Base-by-base conservation (phyloP, 1,139 yeast genomes). In the Meyerozyma sp. region DNA sequence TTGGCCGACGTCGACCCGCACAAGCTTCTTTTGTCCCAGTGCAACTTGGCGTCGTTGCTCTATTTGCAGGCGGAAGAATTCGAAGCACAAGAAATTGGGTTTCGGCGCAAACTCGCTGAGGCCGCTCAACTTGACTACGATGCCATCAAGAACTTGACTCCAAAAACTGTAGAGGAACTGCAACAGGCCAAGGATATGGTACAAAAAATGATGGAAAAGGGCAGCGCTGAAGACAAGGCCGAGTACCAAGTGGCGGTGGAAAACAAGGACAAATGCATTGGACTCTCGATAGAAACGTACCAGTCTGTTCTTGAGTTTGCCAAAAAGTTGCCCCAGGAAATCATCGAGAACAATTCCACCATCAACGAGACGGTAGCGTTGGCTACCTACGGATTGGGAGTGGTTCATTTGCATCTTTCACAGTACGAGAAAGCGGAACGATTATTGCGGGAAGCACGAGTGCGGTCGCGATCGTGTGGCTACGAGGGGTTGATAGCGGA, bases 341-440 rank as follows among this genome's bases (percentile, higher is more conserved):
- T 51, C 32, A 53, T 54, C 42, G 54, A 51, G 28, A 47, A 50
- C 37, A 53, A 57, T 40, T 44, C 49, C 40, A 54, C 58, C 36
- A 59, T 69, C 18, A 53, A 54, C 42, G 89, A 87, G 50, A 81
- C 86, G 2, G 79, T 84, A 28, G 95, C 95, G 0, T 68, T 89
- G 56, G 81, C 96, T 0, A 81, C 89, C 0, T 91, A 88, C 57
- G 95, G 96, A 0, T 68, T 88, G 36, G 98, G 96, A 0, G 95
- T 90, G 5, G 75, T 88, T 13, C 75, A 80, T 41, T 63, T 86
- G 16, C 90, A 87, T 56, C 56, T 69, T 34, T 74, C 80, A 1
- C 66, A 82, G 20, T 69, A 73, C 45, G 73, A 72, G 21, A 68
- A 73, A 48, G 90, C 96, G 0, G 81, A 79, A 50, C 70, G 81